These are phyloP conservation scores for Xanthoparmelia taractica DNA, from an alignment of 495 filamentous ascomycete species.

Conservation along the genomic window DNA sequence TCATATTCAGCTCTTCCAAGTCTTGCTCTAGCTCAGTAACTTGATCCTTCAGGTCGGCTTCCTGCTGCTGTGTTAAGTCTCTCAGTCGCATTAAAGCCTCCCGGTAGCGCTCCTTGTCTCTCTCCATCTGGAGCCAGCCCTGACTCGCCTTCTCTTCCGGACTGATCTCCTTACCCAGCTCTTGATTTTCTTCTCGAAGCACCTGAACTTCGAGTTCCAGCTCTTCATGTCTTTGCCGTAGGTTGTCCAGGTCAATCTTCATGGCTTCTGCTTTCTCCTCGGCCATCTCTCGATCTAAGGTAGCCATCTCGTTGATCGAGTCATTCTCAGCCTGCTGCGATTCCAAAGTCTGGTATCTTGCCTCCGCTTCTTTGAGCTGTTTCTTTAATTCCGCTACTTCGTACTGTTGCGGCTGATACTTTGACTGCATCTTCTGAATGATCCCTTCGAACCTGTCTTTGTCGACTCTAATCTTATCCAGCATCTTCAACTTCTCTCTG, in stretches of 20 bases:
- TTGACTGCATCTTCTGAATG: conserved; percentile 84
- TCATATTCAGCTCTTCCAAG: conserved; percentile 56
- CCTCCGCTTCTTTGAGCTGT: conserved; percentile 67
- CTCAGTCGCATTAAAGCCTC: conserved; percentile 77
- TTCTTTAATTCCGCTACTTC: conserved; percentile 70
- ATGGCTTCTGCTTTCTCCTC: conserved; percentile 80
- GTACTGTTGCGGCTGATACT: conserved; percentile 78
- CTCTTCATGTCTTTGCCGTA: conserved; percentile 71
- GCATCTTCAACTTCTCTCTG: conserved; percentile 70
- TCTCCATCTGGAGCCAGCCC: conserved; percentile 86
- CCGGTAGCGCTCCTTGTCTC: conserved; percentile 77
- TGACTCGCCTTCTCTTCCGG: conserved; percentile 79
- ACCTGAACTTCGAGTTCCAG: conserved; percentile 82
- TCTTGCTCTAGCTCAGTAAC: conserved; percentile 76
- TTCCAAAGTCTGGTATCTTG: conserved; percentile 60
- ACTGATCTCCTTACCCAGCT: conserved; percentile 73
- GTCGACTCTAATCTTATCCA: conserved; percentile 72
- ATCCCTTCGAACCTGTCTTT: conserved; percentile 80
- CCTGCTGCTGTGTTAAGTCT: conserved; percentile 79
- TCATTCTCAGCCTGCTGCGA: conserved; percentile 74
- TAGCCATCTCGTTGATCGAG: conserved; percentile 74
- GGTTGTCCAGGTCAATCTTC: conserved; percentile 70
- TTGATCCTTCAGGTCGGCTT: conserved; percentile 67
- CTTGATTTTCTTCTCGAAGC: conserved; percentile 76
- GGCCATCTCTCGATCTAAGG: conserved; percentile 90